Evolutionary conservation across 345 rosid species (phyloP).

Genomic region (Rhizophora mangle): DNA sequence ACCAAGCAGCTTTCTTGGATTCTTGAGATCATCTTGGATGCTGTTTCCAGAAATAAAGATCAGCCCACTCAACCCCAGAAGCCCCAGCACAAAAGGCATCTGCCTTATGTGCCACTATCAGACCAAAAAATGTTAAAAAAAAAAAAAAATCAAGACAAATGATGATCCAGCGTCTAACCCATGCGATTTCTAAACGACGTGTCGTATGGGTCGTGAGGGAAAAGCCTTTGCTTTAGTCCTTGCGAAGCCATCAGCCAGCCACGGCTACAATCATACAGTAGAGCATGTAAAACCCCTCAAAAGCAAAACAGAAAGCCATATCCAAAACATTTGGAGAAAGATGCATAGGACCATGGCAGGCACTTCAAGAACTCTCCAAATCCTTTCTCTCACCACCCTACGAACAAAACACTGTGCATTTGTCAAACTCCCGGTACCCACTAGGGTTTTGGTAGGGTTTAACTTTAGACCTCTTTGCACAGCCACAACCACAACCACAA

Average conservation of each 20-base stretch:
- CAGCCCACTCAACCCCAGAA: too few species aligned
- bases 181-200: neutral
- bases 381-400: conserved; percentile 13
- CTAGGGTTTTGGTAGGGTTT: conserved; percentile 30
- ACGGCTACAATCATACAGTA: too few species aligned
- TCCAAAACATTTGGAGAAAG: neutral
- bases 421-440: conserved; percentile 37
- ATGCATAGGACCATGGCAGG: conserved; percentile 18
- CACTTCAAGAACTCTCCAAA: conserved; percentile 16
- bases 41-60: too few species aligned
- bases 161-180: too few species aligned
- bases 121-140: too few species aligned
- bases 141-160: too few species aligned
- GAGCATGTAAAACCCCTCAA: neutral
- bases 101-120: too few species aligned
- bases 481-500: conserved; percentile 10
- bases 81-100: too few species aligned
- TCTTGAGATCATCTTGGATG: too few species aligned
- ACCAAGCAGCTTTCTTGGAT: too few species aligned
- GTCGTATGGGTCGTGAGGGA: neutral
- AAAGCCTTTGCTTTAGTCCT: neutral
- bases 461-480: conserved; percentile 43
- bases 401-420: conserved; percentile 12
- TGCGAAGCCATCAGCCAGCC: too few species aligned
- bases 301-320: neutral